A percentile compares a stretch with the other conserved stretches of the same genome.
Evolutionary conservation across 139 green algal genomes (phyloP).

Genomic region (Chlamydomonas incerta): DNA sequence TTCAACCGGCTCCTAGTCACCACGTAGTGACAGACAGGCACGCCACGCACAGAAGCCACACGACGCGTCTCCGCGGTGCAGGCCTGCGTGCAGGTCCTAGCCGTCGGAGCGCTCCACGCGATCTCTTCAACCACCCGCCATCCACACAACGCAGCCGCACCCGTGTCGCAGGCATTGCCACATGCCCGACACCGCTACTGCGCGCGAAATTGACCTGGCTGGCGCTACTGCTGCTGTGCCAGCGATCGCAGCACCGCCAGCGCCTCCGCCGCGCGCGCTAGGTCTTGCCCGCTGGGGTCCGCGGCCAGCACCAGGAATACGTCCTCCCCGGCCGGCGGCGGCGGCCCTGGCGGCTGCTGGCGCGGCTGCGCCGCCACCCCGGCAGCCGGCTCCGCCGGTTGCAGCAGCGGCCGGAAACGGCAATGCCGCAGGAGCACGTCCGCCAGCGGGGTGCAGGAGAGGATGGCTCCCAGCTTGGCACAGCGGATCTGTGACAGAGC

Average conservation of each 20-base stretch:
- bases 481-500: slow-evolving; percentile 32
- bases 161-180: too few relatives aligned
- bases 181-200: too few relatives aligned
- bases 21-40: too few relatives aligned
- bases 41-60: too few relatives aligned
- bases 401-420: slow-evolving; percentile 31
- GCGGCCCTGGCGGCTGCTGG: too few relatives aligned
- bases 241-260: neutral
- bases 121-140: too few relatives aligned
- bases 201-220: too few relatives aligned
- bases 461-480: neutral
- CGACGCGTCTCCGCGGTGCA: too few relatives aligned
- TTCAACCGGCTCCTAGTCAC: too few relatives aligned
- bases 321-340: neutral
- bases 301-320: slow-evolving; percentile 29
- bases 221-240: neutral
- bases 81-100: too few relatives aligned
- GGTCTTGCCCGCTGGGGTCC: neutral
- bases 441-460: neutral
- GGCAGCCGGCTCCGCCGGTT: neutral
- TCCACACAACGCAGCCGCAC: too few relatives aligned
- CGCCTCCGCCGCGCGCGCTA: neutral
- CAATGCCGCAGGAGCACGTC: neutral
- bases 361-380: neutral
- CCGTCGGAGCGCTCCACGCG: too few relatives aligned